These are phyloP conservation scores for Yarrowia galli DNA, from an alignment of 1,139 yeast genomes.

Conservation along the genomic window DNA sequence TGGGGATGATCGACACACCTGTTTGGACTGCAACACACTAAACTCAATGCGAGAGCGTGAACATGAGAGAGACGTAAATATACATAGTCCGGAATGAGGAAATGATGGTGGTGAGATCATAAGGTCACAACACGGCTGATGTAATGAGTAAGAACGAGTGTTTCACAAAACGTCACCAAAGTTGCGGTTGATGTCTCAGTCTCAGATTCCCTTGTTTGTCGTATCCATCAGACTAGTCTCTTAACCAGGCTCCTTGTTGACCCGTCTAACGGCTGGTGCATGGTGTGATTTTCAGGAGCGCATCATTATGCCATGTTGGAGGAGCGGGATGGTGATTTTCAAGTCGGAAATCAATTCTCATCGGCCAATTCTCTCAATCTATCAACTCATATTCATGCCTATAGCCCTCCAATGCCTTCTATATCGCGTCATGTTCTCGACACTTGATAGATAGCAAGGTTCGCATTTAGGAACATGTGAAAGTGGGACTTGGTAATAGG, in stretches of 20 bases:
- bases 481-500: conserved; percentile 14
- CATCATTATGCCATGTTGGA: too few relatives aligned
- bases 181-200: neutral
- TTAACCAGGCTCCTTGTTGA: neutral
- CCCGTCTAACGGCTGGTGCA: neutral
- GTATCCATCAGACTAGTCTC: conserved; percentile 2
- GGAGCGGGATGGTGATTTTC: too few relatives aligned
- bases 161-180: neutral
- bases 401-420: neutral
- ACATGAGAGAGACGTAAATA: neutral
- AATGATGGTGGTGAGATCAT: neutral
- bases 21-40: neutral
- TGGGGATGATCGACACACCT: conserved; percentile 5
- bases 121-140: neutral
- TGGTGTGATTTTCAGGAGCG: neutral
- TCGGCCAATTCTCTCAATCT: neutral
- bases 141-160: neutral
- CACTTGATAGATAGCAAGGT: neutral
- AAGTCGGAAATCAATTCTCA: neutral
- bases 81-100: neutral
- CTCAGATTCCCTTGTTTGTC: conserved; percentile 9
- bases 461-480: neutral
- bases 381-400: too few relatives aligned
- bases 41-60: conserved; percentile 2
- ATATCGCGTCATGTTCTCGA: neutral